These are phyloP conservation scores for Lactarius psammicola DNA, from an alignment of 768 basidiomycete genomes.

Conservation along the genomic window DNA sequence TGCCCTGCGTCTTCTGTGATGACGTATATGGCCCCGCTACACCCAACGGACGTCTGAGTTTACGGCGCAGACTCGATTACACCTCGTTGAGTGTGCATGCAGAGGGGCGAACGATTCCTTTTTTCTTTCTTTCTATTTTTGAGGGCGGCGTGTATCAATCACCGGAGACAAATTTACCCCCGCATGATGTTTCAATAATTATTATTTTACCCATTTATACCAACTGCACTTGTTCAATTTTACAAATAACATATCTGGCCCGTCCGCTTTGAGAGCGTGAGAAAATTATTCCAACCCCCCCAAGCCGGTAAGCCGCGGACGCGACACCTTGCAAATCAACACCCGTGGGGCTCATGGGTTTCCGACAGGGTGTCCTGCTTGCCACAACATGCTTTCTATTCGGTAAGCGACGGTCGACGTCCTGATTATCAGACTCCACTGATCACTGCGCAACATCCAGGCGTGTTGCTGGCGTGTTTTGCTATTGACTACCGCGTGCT, in stretches of 20 bases:
- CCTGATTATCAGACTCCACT: constrained; percentile 9
- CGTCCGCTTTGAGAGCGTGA: constrained; percentile 13
- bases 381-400: constrained; percentile 88
- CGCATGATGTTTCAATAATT: constrained; percentile 27
- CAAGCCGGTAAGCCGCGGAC: not conserved
- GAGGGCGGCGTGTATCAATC: constrained; percentile 21
- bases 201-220: constrained; percentile 29
- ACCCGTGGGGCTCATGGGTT: constrained; percentile 59
- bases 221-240: constrained; percentile 18
- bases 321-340: not conserved
- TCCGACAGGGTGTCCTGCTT: constrained; percentile 85
- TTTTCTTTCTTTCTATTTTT: constrained; percentile 10
- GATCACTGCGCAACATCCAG: constrained; percentile 42
- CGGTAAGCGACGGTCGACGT: constrained; percentile 47
- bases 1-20: constrained; percentile 11
- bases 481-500: constrained; percentile 86
- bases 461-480: constrained; percentile 80
- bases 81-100: constrained; percentile 14
- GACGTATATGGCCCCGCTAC: constrained; percentile 12
- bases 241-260: constrained; percentile 5
- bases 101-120: not conserved
- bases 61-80: constrained; percentile 3
- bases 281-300: constrained; percentile 11
- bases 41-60: constrained; percentile 2
- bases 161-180: constrained; percentile 27